Evolutionary conservation across 2,329 filamentous ascomycete genomes (phyloP), one percentile per base, ranked within the genome.

Genomic region (Stemphylium lycopersici): DNA sequence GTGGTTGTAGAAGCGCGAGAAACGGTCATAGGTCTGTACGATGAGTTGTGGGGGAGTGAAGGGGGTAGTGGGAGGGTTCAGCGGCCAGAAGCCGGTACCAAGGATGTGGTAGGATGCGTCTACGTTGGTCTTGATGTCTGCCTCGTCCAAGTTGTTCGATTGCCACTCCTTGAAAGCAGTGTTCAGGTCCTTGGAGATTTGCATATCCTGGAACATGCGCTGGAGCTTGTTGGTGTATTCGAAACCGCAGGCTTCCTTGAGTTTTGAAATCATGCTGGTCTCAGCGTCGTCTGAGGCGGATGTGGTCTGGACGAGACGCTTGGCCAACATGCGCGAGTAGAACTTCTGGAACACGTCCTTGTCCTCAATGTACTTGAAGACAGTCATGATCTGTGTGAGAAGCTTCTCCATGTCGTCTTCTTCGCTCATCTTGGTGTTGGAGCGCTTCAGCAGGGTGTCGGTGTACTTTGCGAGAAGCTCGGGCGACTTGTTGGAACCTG

Each of bases 281-380:
- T 99, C 95, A 1, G 95, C 93, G 77, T 99, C 95, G 65, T 96
- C 93, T 2, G 93, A 97, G 3, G 95, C 95, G 0, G 95, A 98
- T 73, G 90, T 97, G 74, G 90, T 92, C 76, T 97, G 91, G 15
- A 99, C 95, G 50, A 99, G 80, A 68, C 95, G 91, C 75, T 96
- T 91, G 44, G 95, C 95, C 66, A 99, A 81, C 88, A 96, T 96
- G 59, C 93, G 90, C 2, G 93, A 96, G 79, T 99, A 99, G 78
- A 97, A 99, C 77, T 98, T 99, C 77, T 98, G 95, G 84, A 99
- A 99, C 4, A 99, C 96, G 71, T 99, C 95, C 82, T 99, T 99
- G 78, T 99, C 96, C 74, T 99, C 95, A 61, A 99, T 98, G 77
- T 99, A 99, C 80, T 98, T 98, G 85, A 99, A 99, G 50, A 99